A percentile compares a stretch with the other conserved stretches of the same genome.
Evolutionary conservation across 108 stramenopile genomes (phyloP).

Genomic region (Cyclotella sp.): DNA sequence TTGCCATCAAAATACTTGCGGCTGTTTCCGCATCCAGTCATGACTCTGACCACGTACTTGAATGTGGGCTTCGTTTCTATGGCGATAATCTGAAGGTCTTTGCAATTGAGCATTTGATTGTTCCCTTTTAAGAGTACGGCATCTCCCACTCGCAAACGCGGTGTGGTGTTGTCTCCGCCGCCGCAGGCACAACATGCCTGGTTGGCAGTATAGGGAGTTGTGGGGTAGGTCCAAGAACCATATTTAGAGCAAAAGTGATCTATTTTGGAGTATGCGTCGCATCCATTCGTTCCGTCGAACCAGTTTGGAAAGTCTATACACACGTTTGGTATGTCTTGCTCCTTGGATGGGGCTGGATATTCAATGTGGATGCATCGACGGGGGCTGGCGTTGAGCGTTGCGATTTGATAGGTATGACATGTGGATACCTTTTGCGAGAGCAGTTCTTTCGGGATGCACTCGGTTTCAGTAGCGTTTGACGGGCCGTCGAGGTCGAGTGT

Average conservation of each 20-base stretch:
- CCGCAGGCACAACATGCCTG: slow-evolving; percentile 54
- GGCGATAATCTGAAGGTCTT: slow-evolving; percentile 18
- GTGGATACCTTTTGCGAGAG: slow-evolving; percentile 13
- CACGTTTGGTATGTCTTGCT: slow-evolving; percentile 2
- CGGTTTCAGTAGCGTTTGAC: too few relatives aligned
- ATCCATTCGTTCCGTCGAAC: slow-evolving; percentile 50
- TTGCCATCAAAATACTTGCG: not conserved
- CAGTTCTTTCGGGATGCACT: not conserved
- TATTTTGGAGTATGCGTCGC: slow-evolving; percentile 27
- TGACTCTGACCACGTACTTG: slow-evolving; percentile 30
- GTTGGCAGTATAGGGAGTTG: slow-evolving; percentile 15
- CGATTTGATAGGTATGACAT: slow-evolving; percentile 44
- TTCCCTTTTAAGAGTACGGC: slow-evolving; percentile 23
- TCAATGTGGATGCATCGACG: slow-evolving; percentile 53
- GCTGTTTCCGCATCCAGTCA: slow-evolving; percentile 27
- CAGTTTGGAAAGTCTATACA: slow-evolving; percentile 38
- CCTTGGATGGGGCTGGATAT: not conserved
- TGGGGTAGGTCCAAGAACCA: not conserved
- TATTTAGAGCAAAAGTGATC: slow-evolving; percentile 13
- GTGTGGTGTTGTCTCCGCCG: slow-evolving; percentile 21
- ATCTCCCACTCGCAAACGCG: slow-evolving; percentile 40
- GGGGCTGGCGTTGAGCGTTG: slow-evolving; percentile 49
- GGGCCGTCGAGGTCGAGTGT: too few relatives aligned
- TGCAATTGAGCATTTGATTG: slow-evolving; percentile 11
- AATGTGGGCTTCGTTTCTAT: slow-evolving; percentile 15